Percentiles rank a stretch among this genome's conserved stretches.
phyloP scores from a whole-genome alignment of 164 flowering plant species.

The Buxus sempervirens region DNA sequence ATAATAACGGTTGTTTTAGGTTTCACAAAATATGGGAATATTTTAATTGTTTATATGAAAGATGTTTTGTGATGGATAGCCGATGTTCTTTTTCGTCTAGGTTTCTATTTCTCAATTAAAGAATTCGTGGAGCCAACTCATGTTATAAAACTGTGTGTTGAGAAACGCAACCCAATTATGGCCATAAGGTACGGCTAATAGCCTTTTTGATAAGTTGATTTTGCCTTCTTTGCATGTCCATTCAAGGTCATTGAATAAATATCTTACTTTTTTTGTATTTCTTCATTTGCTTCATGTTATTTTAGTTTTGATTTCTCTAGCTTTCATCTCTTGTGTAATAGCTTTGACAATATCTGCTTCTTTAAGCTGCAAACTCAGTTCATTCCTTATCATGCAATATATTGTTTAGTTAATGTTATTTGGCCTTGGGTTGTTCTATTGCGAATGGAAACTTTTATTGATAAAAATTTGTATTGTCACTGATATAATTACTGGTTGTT shows the following conservation, averaged over 20 bases:
- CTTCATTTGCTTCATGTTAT: background rate
- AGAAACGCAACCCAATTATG: constrained; percentile 38
- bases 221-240: constrained; percentile 1
- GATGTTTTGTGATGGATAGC: constrained; percentile 2
- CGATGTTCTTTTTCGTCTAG: constrained; percentile 30
- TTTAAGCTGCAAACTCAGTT: background rate
- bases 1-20: background rate
- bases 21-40: background rate
- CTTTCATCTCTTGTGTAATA: background rate
- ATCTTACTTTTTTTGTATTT: background rate
- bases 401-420: background rate
- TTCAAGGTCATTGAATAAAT: background rate
- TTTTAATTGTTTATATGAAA: background rate
- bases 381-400: background rate
- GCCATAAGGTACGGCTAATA: constrained; percentile 51
- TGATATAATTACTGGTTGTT: too few species aligned
- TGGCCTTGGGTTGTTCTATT: background rate
- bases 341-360: background rate
- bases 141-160: constrained; percentile 40
- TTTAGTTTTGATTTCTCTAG: background rate
- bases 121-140: constrained; percentile 44
- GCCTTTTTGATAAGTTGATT: background rate
- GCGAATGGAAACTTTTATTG: background rate
- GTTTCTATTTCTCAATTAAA: constrained; percentile 44
- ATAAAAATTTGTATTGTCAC: too few species aligned